Evolutionary conservation across 768 basidiomycete genomes (phyloP), one percentile per base, ranked within the genome.

Genomic region (Suillus americanus): DNA sequence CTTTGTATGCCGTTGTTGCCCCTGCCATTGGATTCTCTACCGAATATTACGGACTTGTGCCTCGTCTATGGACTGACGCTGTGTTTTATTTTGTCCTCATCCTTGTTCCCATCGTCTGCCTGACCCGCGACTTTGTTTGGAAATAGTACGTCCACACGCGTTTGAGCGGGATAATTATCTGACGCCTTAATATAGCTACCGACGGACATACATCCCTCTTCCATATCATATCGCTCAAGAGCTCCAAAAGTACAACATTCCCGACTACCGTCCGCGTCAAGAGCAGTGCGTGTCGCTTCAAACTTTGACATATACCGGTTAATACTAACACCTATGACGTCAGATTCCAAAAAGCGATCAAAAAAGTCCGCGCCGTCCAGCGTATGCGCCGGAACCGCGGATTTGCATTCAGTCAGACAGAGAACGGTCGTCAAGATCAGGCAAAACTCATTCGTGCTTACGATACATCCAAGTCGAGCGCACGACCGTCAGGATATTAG

Each of bases 191-290:
- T 5, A 14, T 66, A 96, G 95, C 75, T 99, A 97, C 74, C 88
- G 90, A 65, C 83, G 97, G 68, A 95, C 97, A 33, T 97, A 97
- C 78, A 79, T 79, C 67, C 97, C 97, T 0, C 83, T 87, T 45
- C 89, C 96, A n/a, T 99, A 99, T 76, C 97, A 99, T 72, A 94
- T 99, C 70, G 95, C 95, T 0, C 97, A 99, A 74, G 97, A 99
- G 74, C 85, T 99, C n/a, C 97, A 99, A 79, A 98, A 97, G 79
- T 98, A 96, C 81, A 97, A 97, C 76, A 89, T 97, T 63, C 95
- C 94, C 4, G 95, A 97, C 72, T 99, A 99, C 75, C 84, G 97
- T 48, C 97, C 97, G 3, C 84, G 97, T 64, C 97, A 99, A 78
- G 97, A 97, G 78, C 97, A 99, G 90, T 98, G 70, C 69, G 89